Evolutionary conservation across 2,329 filamentous ascomycete species (phyloP).

Genomic region (Penicillium expansum): DNA sequence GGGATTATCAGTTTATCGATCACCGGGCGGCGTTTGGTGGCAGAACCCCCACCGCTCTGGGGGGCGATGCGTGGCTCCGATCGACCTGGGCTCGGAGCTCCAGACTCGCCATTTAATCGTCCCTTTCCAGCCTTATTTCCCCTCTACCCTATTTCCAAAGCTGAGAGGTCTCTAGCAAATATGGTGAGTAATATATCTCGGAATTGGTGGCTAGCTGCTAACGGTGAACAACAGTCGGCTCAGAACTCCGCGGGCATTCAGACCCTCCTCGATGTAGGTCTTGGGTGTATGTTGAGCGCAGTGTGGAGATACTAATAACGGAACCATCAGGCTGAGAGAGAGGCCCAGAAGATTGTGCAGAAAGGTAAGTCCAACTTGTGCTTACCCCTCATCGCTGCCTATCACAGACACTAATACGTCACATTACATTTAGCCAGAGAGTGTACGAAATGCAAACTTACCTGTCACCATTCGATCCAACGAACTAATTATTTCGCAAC

Average conservation of each 20-base stretch:
- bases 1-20: constrained; percentile 25
- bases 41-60: constrained; percentile 38
- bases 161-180: constrained; percentile 15
- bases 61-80: constrained; percentile 32
- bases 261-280: constrained; percentile 91
- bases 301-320: constrained; percentile 10
- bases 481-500: constrained; percentile 10
- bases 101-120: constrained; percentile 23
- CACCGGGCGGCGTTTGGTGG: constrained; percentile 30
- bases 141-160: constrained; percentile 10
- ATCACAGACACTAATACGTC: constrained; percentile 22
- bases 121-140: constrained; percentile 13
- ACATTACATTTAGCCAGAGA: constrained; percentile 66
- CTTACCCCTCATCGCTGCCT: neutral
- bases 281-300: neutral
- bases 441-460: constrained; percentile 56
- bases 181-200: constrained; percentile 28
- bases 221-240: constrained; percentile 65
- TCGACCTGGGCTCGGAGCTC: constrained; percentile 29
- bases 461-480: constrained; percentile 8
- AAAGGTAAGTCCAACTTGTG: constrained; percentile 62
- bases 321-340: constrained; percentile 76
- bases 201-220: constrained; percentile 1
- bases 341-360: constrained; percentile 98
- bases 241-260: constrained; percentile 99